Evolutionary conservation across 768 basidiomycete genomes (phyloP).

Genomic region (Lactifluus subvellereus): DNA sequence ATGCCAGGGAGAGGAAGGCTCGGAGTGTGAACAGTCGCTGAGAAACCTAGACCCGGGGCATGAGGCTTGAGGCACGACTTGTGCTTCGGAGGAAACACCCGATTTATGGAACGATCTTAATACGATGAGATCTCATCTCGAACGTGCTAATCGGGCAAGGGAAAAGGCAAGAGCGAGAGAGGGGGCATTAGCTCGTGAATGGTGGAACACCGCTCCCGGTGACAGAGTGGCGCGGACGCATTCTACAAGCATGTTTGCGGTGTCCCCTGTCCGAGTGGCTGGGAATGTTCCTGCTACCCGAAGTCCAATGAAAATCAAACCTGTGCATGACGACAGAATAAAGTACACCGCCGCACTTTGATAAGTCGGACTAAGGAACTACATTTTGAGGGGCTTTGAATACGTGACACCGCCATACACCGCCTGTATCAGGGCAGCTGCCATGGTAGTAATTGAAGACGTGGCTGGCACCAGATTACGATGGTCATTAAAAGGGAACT

Average conservation of each 20-base stretch:
- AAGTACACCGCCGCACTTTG: not conserved
- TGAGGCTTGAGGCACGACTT: conserved; percentile 11
- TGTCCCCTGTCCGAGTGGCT: not conserved
- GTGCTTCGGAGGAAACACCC: conserved; percentile 4
- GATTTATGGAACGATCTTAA: conserved; percentile 13
- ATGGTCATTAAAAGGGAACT: not conserved
- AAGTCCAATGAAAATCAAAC: not conserved
- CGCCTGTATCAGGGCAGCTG: not conserved
- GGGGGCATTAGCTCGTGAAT: not conserved
- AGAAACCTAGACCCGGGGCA: conserved; percentile 6
- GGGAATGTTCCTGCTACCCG: not conserved
- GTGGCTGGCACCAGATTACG: no score
- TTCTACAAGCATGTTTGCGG: not conserved
- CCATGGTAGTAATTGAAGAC: not conserved
- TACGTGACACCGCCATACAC: not conserved
- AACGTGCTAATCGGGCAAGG: conserved; percentile 4
- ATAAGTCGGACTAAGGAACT: not conserved
- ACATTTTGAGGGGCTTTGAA: not conserved
- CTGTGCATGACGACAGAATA: not conserved
- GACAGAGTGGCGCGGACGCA: not conserved
- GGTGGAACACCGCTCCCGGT: not conserved
- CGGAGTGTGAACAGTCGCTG: not conserved
- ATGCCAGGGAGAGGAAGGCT: not conserved
- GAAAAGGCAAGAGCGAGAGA: not conserved
- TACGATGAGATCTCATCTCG: conserved; percentile 3